These are phyloP conservation scores for Diddensiella santjacobensis DNA, from an alignment of 805 yeast species.

Conservation along the genomic window DNA sequence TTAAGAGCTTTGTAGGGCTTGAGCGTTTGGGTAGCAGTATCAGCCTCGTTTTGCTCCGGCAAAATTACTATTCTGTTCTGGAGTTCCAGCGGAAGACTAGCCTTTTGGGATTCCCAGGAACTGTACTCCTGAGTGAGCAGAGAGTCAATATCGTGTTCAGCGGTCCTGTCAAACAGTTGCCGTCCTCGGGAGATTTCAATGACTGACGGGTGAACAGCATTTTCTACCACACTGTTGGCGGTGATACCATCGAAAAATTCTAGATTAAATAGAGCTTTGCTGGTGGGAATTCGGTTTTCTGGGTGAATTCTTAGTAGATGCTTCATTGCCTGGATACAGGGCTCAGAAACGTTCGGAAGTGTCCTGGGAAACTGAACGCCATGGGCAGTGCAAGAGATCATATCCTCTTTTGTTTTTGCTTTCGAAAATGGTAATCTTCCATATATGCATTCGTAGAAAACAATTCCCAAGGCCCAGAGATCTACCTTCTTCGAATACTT, in stretches of 20 bases:
- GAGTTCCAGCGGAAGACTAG: neutral
- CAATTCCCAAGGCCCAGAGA: slow-evolving; percentile 36
- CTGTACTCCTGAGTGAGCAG: neutral
- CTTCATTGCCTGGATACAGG: slow-evolving; percentile 18
- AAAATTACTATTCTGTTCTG: neutral
- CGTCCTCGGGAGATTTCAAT: slow-evolving; percentile 1
- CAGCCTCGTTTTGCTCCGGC: neutral
- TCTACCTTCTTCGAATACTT: slow-evolving; percentile 29
- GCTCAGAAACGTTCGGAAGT: slow-evolving; percentile 15
- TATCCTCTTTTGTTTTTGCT: slow-evolving; percentile 12
- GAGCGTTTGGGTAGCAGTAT: neutral
- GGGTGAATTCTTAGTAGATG: slow-evolving; percentile 14
- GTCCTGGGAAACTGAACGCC: slow-evolving; percentile 12
- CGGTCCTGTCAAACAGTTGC: neutral
- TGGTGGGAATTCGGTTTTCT: slow-evolving; percentile 11
- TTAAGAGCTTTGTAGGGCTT: neutral
- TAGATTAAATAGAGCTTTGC: slow-evolving; percentile 12
- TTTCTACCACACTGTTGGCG: slow-evolving; percentile 5
- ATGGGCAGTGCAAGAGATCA: slow-evolving; percentile 11
- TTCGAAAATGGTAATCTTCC: slow-evolving; percentile 28
- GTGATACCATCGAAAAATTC: slow-evolving; percentile 18
- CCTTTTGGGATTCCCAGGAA: neutral
- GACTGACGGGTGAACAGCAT: neutral
- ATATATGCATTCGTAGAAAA: slow-evolving; percentile 31
- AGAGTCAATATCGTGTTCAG: neutral